Base-by-base conservation (phyloP, 2,329 filamentous ascomycete genomes). In the Metarhizium sp. region DNA sequence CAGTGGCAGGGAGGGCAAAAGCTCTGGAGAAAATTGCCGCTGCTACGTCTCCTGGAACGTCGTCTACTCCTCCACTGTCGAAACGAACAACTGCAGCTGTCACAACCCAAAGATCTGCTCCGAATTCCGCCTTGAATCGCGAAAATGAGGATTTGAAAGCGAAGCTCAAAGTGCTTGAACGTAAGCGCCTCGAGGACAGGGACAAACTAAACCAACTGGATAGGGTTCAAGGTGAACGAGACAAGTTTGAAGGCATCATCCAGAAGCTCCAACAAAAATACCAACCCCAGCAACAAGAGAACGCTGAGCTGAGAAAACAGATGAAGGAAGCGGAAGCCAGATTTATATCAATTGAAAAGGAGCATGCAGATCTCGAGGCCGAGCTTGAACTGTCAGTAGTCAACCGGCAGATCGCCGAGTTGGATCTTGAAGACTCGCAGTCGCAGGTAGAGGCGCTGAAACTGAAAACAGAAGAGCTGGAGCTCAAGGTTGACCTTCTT, bases 371-470 rank as follows among this genome's bases (percentile, higher is more conserved):
- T 61, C 74, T 96, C 65, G 94, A 99, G 20, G 87, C 88, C 7
- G 91, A 96, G 61, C 74, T 96, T 65, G 94, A 99, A 71, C 82
- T 94, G 71, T 90, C 91, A 6, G 87, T 89, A 0, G 75, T 99
- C 30, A 94, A 99, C 67, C 84, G 90, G 48, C 92, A 99, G 70
- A 95, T 97, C 88, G 94, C 94, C 0, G 92, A 99, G 69, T 92
- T 96, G 71, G 90, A 85, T 47, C 87, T 89, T 0, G 94, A 97
- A 61, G 84, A 87, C 18, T 77, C 87, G 52, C 94, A 91, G 67
- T 79, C 82, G 1, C 92, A 99, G 66, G 75, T 95, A 29, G 88
- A 95, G 42, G 79, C 83, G 2, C 69, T 95, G 53, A 89, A 90
- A 64, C 74, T 81, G 56, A 90, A 86, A 65, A 73, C 84, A 1